These are phyloP conservation scores for Saururus chinensis DNA, from an alignment of 164 flowering plant genomes.

Conservation along the genomic window DNA sequence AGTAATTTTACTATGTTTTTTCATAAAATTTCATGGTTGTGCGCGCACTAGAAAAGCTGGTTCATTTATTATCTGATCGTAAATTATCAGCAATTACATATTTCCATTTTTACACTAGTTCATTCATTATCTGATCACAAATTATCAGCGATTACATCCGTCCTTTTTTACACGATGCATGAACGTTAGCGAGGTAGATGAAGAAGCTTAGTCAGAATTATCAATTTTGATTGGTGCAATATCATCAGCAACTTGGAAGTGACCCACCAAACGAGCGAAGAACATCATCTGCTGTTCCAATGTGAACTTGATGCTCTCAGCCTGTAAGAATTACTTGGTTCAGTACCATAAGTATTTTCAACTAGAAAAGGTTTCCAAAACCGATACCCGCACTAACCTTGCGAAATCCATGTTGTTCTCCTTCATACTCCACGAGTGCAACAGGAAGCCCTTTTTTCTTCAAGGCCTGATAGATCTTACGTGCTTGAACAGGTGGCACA, in stretches of 20 bases:
- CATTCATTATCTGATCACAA: too few species aligned
- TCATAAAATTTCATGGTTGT: too few species aligned
- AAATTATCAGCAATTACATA: too few species aligned
- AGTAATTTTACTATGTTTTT: too few species aligned
- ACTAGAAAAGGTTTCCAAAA: not conserved
- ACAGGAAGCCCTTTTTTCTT: conserved; percentile 86
- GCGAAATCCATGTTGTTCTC: conserved; percentile 94
- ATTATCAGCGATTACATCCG: too few species aligned
- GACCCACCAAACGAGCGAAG: conserved; percentile 87
- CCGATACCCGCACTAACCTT: conserved; percentile 38
- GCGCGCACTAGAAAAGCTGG: too few species aligned
- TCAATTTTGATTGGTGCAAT: conserved; percentile 68
- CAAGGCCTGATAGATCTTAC: conserved; percentile 70
- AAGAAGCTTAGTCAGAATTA: conserved; percentile 47
- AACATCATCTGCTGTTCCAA: conserved; percentile 93
- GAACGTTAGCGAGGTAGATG: too few species aligned
- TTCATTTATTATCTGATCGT: too few species aligned
- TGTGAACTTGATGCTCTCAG: conserved; percentile 84
- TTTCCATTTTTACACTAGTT: too few species aligned
- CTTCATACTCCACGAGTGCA: conserved; percentile 91
- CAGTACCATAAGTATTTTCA: too few species aligned
- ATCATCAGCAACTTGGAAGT: conserved; percentile 74
- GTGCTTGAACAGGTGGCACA: conserved; percentile 82
- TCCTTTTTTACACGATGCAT: too few species aligned
- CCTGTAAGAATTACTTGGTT: conserved; percentile 29